Percentiles rank a stretch among this genome's conserved stretches.
These are phyloP conservation scores for Limonium bicolor DNA, from an alignment of 148 eudicot genomes.

Conservation along the genomic window DNA sequence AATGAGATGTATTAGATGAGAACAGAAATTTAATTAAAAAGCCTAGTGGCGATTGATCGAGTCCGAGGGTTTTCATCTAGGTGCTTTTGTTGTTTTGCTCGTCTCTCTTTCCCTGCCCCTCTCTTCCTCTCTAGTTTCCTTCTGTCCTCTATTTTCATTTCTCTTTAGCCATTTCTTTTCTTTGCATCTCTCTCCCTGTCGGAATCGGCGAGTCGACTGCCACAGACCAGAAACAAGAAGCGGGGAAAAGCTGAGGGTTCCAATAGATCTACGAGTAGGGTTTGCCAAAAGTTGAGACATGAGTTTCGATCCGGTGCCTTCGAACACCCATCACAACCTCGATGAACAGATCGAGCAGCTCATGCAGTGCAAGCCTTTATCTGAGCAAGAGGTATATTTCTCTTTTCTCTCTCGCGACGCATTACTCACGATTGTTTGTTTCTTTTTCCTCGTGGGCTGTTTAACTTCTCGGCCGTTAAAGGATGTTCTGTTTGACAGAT, in stretches of 20 bases:
- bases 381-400: constrained; percentile 55
- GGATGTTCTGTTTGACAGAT: neutral
- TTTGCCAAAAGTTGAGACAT: constrained; percentile 18
- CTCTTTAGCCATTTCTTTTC: neutral
- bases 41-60: constrained; percentile 15
- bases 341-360: constrained; percentile 84
- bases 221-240: constrained; percentile 4
- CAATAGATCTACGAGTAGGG: constrained; percentile 4
- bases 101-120: constrained; percentile 5
- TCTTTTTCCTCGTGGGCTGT: neutral
- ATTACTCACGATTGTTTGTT: neutral
- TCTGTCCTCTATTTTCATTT: no score
- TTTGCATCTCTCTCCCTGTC: constrained; percentile 3
- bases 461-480: neutral
- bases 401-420: neutral
- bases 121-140: constrained; percentile 1
- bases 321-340: constrained; percentile 45
- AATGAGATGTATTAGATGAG: no score
- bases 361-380: constrained; percentile 87
- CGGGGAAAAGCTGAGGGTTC: neutral
- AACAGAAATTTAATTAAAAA: no score
- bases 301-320: constrained; percentile 59
- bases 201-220: constrained; percentile 8
- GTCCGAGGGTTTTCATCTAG: constrained; percentile 14
- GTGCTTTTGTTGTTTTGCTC: constrained; percentile 8